A percentile compares a stretch with the other conserved stretches of the same genome.
Conservation (phyloP, 257 asterid species). For the Capsicum rhomboideum region DNA sequence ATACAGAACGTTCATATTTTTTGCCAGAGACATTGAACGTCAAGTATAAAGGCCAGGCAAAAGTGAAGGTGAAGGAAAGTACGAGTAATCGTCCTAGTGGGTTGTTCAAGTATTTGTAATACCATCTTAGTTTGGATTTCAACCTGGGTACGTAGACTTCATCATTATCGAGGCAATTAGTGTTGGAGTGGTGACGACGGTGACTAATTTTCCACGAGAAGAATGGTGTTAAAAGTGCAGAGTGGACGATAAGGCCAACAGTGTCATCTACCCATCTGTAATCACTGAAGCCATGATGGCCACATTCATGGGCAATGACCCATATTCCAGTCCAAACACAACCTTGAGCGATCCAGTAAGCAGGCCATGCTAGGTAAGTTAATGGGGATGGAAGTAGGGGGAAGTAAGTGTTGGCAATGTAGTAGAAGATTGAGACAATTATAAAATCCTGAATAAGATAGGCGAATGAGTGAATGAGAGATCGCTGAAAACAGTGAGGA, state of each 20-base stretch:
- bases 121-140: background rate
- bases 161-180: constrained; percentile 1
- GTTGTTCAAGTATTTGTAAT: background rate
- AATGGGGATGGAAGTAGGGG: background rate
- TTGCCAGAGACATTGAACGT: constrained; percentile 3
- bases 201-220: constrained; percentile 4
- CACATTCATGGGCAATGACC: background rate
- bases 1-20: background rate
- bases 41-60: constrained; percentile 11
- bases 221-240: constrained; percentile 1
- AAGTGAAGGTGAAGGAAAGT: background rate
- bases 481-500: no score
- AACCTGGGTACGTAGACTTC: constrained; percentile 3
- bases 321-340: constrained; percentile 6
- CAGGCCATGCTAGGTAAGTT: background rate
- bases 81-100: background rate
- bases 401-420: background rate
- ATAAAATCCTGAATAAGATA: no score
- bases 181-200: constrained; percentile 5
- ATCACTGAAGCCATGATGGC: background rate
- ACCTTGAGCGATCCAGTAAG: constrained; percentile 4
- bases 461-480: no score
- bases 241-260: constrained; percentile 1
- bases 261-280: constrained; percentile 8
- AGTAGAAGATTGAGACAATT: no score